These are phyloP conservation scores for Blepharisma japonicum DNA, from an alignment of 73 alveolate genomes.

Conservation along the genomic window DNA sequence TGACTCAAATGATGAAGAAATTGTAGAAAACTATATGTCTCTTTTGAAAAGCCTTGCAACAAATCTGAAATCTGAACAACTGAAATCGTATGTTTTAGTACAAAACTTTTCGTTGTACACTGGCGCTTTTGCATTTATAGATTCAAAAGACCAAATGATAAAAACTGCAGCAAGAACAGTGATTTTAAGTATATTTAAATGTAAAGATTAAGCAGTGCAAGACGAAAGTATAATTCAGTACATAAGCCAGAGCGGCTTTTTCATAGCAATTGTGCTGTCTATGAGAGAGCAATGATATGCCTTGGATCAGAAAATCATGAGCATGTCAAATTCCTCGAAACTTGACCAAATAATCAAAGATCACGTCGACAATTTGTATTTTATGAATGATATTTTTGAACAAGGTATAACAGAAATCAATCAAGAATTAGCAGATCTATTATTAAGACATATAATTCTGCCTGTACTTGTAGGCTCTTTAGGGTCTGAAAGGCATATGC, in stretches of 20 bases:
- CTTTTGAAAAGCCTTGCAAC: not conserved
- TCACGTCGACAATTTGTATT: not conserved
- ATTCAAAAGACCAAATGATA: not conserved
- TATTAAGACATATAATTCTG: not conserved
- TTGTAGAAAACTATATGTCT: constrained; percentile 21
- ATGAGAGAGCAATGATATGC: not conserved
- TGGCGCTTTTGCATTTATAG: constrained; percentile 4
- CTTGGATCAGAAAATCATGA: not conserved
- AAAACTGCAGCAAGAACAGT: constrained; percentile 18
- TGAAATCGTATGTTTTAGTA: not conserved
- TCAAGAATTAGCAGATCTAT: not conserved
- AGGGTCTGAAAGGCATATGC: not conserved
- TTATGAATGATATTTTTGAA: constrained; percentile 10
- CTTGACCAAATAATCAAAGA: not conserved
- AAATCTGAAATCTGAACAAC: not conserved
- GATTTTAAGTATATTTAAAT: not conserved
- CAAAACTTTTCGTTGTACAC: not conserved
- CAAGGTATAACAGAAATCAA: not conserved
- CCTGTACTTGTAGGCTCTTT: constrained; percentile 7
- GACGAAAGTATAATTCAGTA: not conserved
- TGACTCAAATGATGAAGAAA: constrained; percentile 19
- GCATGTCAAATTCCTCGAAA: not conserved
- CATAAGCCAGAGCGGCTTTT: not conserved
- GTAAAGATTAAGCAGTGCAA: constrained; percentile 1
- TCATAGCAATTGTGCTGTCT: not conserved